Percentiles rank a stretch among this genome's conserved stretches.
phyloP scores from a whole-genome alignment of 139 green algal genomes.

The Nannochloris sp. region DNA sequence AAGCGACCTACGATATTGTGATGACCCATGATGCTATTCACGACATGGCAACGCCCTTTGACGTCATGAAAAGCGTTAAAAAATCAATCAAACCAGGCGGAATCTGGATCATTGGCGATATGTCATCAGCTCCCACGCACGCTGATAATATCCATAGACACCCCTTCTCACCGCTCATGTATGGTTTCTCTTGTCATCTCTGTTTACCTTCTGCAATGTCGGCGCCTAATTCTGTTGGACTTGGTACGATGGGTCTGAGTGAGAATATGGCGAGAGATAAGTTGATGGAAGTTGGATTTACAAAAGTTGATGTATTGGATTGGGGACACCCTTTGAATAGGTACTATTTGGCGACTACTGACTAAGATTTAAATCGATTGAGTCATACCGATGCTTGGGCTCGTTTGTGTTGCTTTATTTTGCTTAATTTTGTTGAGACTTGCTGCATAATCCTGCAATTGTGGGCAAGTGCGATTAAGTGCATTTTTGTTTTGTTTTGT shows the following conservation, averaged over 20 bases:
- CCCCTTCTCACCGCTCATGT: slow-evolving; percentile 17
- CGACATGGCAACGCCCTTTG: slow-evolving; percentile 20
- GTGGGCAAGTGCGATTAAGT: too few species aligned
- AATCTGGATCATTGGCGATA: slow-evolving; percentile 21
- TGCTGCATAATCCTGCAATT: too few species aligned
- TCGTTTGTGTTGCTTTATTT: too few species aligned
- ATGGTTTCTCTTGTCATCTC: slow-evolving; percentile 22
- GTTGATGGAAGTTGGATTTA: not conserved
- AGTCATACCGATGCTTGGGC: too few species aligned
- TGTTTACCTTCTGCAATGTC: slow-evolving; percentile 25
- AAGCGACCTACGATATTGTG: slow-evolving; percentile 17
- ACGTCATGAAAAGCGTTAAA: slow-evolving; percentile 9
- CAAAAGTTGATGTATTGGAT: not conserved
- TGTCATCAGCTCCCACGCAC: slow-evolving; percentile 10
- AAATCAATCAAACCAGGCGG: slow-evolving; percentile 6
- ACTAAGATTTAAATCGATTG: too few species aligned
- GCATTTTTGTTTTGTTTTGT: too few species aligned
- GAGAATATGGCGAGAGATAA: not conserved
- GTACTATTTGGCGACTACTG: too few species aligned
- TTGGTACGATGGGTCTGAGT: slow-evolving; percentile 15
- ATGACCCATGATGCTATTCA: slow-evolving; percentile 31
- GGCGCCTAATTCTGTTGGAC: not conserved
- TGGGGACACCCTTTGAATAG: too few species aligned
- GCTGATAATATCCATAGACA: slow-evolving; percentile 10
- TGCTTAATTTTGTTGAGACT: too few species aligned